Evolutionary conservation across 148 eudicot genomes (phyloP).

Genomic region (Rhododendron ovatum): DNA sequence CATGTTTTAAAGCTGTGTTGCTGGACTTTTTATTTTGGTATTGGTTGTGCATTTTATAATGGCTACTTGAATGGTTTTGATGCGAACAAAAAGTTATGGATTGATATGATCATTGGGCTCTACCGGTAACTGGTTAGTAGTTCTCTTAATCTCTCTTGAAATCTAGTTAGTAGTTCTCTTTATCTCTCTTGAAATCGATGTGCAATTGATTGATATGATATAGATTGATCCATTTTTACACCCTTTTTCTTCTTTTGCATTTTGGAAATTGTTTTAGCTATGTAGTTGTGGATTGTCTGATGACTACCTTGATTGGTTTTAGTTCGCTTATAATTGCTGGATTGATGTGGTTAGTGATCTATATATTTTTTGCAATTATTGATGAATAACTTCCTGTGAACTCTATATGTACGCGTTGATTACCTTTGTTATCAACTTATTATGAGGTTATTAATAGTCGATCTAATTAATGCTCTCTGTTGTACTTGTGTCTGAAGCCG

Average conservation of each 20-base stretch:
- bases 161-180: background rate
- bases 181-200: background rate
- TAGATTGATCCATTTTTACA: background rate
- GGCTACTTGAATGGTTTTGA: background rate
- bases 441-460: background rate
- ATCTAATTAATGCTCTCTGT: background rate
- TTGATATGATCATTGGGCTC: background rate
- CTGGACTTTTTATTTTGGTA: background rate
- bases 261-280: background rate
- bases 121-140: background rate
- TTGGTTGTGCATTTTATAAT: background rate
- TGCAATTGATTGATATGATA: conserved; percentile 22
- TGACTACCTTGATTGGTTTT: background rate
- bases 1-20: no score
- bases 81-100: background rate
- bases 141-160: background rate
- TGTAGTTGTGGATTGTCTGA: background rate
- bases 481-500: background rate
- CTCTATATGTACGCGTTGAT: background rate
- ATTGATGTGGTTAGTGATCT: background rate
- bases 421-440: background rate
- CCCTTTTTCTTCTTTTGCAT: background rate
- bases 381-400: background rate
- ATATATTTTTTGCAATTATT: background rate
- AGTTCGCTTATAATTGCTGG: background rate